Evolutionary conservation across 2,329 filamentous ascomycete species (phyloP).

Genomic region (Atkinsonella hypoxylon): DNA sequence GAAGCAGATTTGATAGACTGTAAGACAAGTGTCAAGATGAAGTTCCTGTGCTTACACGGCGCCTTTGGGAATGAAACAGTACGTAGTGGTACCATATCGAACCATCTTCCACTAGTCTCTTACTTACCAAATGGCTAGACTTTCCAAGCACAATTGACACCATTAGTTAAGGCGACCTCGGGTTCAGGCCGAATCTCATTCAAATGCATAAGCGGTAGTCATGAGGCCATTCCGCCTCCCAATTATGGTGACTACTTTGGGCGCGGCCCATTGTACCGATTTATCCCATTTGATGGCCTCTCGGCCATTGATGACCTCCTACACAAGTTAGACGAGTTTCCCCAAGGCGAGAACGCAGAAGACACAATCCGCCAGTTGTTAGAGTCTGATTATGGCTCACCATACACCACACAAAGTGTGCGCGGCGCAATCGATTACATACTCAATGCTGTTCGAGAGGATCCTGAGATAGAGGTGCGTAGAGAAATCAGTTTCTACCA

Average conservation of each 20-base stretch:
- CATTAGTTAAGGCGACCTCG: constrained; percentile 14
- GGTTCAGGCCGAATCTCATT: constrained; percentile 20
- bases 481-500: no score
- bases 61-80: constrained; percentile 45
- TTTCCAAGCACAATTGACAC: constrained; percentile 41
- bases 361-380: constrained; percentile 42
- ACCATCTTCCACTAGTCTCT: neutral
- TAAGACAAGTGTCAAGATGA: constrained; percentile 25
- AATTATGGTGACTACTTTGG: constrained; percentile 48
- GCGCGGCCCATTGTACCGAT: constrained; percentile 40
- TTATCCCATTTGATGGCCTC: constrained; percentile 36
- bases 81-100: constrained; percentile 14
- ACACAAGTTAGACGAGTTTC: constrained; percentile 41
- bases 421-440: constrained; percentile 17
- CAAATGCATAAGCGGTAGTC: constrained; percentile 39
- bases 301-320: constrained; percentile 33
- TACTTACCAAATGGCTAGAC: constrained; percentile 24
- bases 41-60: constrained; percentile 44
- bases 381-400: constrained; percentile 7
- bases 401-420: constrained; percentile 6
- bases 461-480: constrained; percentile 19
- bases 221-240: constrained; percentile 35
- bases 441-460: constrained; percentile 25
- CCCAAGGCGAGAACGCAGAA: constrained; percentile 37
- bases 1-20: neutral